These are phyloP conservation scores for Pythium phragmitis DNA, from an alignment of 352 stramenopile species.

Conservation along the genomic window DNA sequence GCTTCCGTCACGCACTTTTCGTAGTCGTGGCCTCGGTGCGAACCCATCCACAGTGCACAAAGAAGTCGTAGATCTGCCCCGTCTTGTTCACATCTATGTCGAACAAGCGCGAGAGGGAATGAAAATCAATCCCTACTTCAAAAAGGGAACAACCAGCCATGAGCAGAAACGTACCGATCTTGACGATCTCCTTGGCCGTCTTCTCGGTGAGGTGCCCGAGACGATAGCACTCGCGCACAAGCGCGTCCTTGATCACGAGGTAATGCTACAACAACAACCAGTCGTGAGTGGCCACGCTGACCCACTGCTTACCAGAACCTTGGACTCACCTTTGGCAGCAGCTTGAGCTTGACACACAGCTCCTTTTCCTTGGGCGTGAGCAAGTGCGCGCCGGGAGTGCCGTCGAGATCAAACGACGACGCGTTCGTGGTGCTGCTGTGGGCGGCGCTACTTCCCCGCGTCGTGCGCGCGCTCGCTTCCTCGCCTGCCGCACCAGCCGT, in stretches of 20 bases:
- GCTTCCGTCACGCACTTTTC: slow-evolving; percentile 40
- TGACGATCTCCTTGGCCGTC: slow-evolving; percentile 85
- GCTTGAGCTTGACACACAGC: slow-evolving; percentile 87
- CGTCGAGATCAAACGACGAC: slow-evolving; percentile 74
- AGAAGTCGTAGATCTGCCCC: slow-evolving; percentile 89
- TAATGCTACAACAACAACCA: slow-evolving; percentile 70
- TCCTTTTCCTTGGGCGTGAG: slow-evolving; percentile 90
- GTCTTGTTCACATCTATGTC: slow-evolving; percentile 76
- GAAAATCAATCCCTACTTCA: not conserved
- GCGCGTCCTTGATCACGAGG: slow-evolving; percentile 93
- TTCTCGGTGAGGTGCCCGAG: slow-evolving; percentile 76
- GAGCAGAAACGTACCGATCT: slow-evolving; percentile 71
- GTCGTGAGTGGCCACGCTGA: not conserved
- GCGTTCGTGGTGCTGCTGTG: slow-evolving; percentile 26
- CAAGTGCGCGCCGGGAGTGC: slow-evolving; percentile 82
- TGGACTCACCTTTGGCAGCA: slow-evolving; percentile 82
- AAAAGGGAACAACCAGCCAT: not conserved
- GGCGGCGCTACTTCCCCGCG: slow-evolving; percentile 20
- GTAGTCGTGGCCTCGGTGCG: slow-evolving; percentile 50
- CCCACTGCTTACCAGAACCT: not conserved
- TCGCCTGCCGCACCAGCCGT: slow-evolving; percentile 21
- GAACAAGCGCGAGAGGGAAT: not conserved
- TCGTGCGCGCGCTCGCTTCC: slow-evolving; percentile 34
- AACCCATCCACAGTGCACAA: slow-evolving; percentile 88
- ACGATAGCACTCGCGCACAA: slow-evolving; percentile 89